Base-by-base conservation (phyloP, 495 filamentous ascomycete genomes). In the Penicillium cosmopolitanum region DNA sequence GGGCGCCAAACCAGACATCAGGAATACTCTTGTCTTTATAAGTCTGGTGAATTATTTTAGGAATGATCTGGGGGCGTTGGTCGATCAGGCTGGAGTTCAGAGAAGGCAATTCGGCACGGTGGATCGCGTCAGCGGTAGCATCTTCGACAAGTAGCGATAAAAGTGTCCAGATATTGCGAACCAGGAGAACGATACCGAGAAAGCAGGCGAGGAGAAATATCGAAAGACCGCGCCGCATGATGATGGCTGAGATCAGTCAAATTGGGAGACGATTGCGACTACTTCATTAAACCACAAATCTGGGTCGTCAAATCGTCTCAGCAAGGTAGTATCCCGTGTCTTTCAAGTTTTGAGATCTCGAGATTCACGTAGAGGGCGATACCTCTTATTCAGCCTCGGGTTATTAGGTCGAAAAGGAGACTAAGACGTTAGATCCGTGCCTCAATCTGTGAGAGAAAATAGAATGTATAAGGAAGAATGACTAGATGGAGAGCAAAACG, bases 41-140 rank as follows among this genome's bases (percentile, higher is more conserved):
- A 13, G 61, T 63, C 23, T 63, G 61, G 23, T 63, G 61, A 5
- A 63, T 13, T 21, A 60, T 60, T 44, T 21, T 25, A 12, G 47
- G 47, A 8, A 50, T 50, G 5, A 47, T 11, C 16, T 47, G 15
- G 11, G 44, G 44, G 44, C 44, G 16, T 47, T 47, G 44, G 15
- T 38, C 28, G 28, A 9, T 31, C 28, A 31, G 28, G 11, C 21
- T 47, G 11, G 44, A 21, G 16, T 19, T 47, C 15, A 16, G 18
- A 11, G 44, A 19, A 25, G 16, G 44, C 16, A 47, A 47, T 3
- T 47, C 44, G 13, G 44, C 16, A 47, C 16, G 6, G 16, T 16
- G 13, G 16, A 47, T 47, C 16, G 44, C 44, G 11, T 47, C 44
- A n/a, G 44, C 44, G 44, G 44, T 3, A 19, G 44, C 44, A 47